phyloP scores from a whole-genome alignment of 257 asterid species.

The Rehmannia glutinosa region DNA sequence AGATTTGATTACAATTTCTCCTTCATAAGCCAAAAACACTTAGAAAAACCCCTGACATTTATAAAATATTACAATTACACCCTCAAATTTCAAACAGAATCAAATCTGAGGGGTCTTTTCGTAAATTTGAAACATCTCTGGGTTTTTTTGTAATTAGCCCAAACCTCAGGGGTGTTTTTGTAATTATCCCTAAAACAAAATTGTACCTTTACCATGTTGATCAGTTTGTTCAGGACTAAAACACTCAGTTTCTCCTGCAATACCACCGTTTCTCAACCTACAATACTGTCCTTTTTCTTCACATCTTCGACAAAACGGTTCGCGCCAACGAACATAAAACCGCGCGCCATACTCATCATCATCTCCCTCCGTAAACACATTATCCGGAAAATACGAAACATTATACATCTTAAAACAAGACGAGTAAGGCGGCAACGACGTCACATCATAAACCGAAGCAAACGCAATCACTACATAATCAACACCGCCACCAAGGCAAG shows the following conservation, averaged over 20 bases:
- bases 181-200: no score
- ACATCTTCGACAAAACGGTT: conserved; percentile 31
- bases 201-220: not conserved
- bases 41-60: no score
- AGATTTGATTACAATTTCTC: no score
- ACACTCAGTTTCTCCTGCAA: conserved; percentile 29
- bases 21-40: no score
- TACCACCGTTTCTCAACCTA: conserved; percentile 9
- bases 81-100: no score
- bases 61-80: no score
- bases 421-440: conserved; percentile 20
- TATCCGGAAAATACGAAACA: conserved; percentile 21
- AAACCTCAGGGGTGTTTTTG: no score
- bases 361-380: conserved; percentile 4
- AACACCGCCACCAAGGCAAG: conserved; percentile 23
- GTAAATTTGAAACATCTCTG: no score
- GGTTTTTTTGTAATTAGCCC: no score
- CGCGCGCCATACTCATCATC: conserved; percentile 5
- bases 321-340: conserved; percentile 22
- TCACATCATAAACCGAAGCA: conserved; percentile 7
- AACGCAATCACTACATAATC: conserved; percentile 8
- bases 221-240: not conserved
- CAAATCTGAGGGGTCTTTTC: no score
- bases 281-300: conserved; percentile 23
- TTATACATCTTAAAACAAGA: conserved; percentile 36